Base-by-base conservation (phyloP, 2,329 filamentous ascomycete species). In the Arthrobotrys sinensis region DNA sequence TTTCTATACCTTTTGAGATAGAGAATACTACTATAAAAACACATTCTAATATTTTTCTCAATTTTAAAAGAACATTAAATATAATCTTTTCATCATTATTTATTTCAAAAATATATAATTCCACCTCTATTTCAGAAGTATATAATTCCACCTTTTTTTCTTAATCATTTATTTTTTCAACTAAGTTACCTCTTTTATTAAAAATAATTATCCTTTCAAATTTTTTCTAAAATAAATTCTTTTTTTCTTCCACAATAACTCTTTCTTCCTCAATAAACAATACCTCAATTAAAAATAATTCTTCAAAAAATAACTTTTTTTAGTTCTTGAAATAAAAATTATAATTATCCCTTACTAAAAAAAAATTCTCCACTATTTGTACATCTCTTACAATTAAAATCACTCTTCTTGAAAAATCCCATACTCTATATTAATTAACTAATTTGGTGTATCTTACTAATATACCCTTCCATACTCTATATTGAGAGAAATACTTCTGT, bases 241-340 rank as follows among this genome's bases (percentile, higher is more conserved):
- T 4, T 28, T 28, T 4, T 4, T 28, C 4, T 28, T 28, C 4
- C 4, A 28, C 4, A 24, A 52, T 24, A 24, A 14, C 3, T 19
- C 34, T n/a, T 7, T 32, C 3, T 34, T 12, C n/a, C 8, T 55
- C 1, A 34, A 32, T 24, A 21, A 52, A n/a, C 16, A 48, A 48
- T 5, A 21, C 4, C 2, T 48, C 16, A 16, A 16, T 21, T 48
- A 52, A 24, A 52, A 28, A 16, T 52, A 24, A 28, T 52, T 52
- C 10, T 32, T 52, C 28, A 52, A 32, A 14, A 32, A 28, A 52
- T 10, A 14, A 14, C 11, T 52, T 52, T 28, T 32, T 32, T 10
- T 55, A 55, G 34, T 55, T 34, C 14, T 55, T 55, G 14, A 55
- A 55, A 52, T 52, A 52, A 52, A 52, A 52, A 52, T 52, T 32